phyloP scores from a whole-genome alignment of 2,329 filamentous ascomycete genomes.

The Colletotrichum eleusines region DNA sequence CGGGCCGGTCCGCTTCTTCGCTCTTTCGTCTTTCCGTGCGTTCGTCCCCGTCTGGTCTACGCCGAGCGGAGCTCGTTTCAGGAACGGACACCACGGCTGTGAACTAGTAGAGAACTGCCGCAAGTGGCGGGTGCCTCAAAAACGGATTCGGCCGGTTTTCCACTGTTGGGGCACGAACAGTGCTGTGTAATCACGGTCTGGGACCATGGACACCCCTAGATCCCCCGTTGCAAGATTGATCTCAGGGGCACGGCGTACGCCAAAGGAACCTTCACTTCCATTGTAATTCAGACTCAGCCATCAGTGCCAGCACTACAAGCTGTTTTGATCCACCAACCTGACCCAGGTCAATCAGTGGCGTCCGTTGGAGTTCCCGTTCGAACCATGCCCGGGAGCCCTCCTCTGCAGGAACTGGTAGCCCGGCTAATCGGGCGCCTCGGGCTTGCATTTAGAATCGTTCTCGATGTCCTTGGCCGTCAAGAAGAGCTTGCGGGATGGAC shows the following conservation, averaged over 20 bases:
- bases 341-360: not conserved
- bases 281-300: not conserved
- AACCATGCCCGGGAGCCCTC: conserved; percentile 9
- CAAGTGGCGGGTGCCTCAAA: conserved; percentile 7
- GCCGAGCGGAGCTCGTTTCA: conserved; percentile 17
- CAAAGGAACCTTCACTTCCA: not conserved
- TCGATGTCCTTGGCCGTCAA: conserved; percentile 35
- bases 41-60: conserved; percentile 21
- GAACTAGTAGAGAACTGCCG: not conserved
- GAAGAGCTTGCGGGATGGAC: conserved; percentile 40
- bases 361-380: conserved; percentile 8
- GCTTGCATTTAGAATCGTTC: conserved; percentile 44
- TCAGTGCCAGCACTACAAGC: conserved; percentile 9
- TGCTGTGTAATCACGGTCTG: not conserved
- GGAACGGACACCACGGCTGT: conserved; percentile 11
- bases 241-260: not conserved
- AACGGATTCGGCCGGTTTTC: not conserved
- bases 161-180: conserved; percentile 8
- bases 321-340: not conserved
- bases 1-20: conserved; percentile 23
- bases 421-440: too few species aligned
- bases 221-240: not conserved
- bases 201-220: not conserved
- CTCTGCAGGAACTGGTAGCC: too few species aligned
- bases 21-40: not conserved